Evolutionary conservation across 2,329 filamentous ascomycete genomes (phyloP), one percentile per base, ranked within the genome.

Genomic region (Paecilomyces variotii): DNA sequence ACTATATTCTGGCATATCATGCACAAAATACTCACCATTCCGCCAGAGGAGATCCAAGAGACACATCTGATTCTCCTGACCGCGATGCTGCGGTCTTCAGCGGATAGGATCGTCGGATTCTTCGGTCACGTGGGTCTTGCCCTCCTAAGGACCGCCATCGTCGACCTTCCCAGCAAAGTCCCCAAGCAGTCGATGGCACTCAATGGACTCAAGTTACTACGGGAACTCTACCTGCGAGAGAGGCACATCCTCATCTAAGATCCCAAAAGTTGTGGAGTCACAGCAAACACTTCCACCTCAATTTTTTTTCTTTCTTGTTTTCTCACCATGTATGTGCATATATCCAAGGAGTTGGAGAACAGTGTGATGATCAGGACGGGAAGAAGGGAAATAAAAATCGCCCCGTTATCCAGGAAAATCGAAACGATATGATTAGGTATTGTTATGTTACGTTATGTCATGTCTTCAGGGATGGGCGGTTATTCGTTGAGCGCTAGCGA

Each of bases 1-100:
- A 82, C 80, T 0, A 81, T 92, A 58, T 97, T 94, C 78, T 99
- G 94, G 94, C 82, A 80, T 39, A 82, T 88, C 0, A 78, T 97
- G 58, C 85, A 90, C 0, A 81, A 81, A 51, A 89, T 97, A 39
- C 78, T 92, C 69, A 91, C 91, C 70, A 88, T 90, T 0, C 87
- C 90, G 0, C 69, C 84, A 0, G 72, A 76, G 9, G 81, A 89
- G 63, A 81, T 88, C 9, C 88, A 86, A n/a, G 84, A 87, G 61
- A 91, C 88, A 0, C 89, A 92, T 64, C 84, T 86, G 61, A 80
- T 87, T 4, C 84, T 92, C 1, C 77, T 93, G 49, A 84, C 86
- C 59, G 80, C 85, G 6, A 86, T 93, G 82, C 83, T 93, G 30
- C 82, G 88, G 57, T 84, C 87, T 26, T 88, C 88, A 61, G 87